phyloP scores from a whole-genome alignment of 257 asterid genomes.

The Catharanthus roseus region DNA sequence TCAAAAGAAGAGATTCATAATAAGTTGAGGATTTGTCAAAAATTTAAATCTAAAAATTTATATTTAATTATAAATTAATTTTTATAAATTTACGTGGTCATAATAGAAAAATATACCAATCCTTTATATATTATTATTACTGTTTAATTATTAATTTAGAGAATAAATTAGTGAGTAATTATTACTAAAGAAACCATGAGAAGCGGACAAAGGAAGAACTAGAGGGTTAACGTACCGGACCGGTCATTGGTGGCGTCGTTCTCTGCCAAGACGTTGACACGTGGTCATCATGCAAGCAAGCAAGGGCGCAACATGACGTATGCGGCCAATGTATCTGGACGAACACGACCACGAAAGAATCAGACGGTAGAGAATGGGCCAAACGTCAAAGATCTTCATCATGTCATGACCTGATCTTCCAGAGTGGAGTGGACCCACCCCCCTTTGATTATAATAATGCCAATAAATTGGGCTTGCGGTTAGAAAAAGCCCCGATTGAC shows the following conservation, averaged over 20 bases:
- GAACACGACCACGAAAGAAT: slow-evolving; percentile 1
- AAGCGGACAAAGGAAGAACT: background rate
- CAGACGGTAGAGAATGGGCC: slow-evolving; percentile 23
- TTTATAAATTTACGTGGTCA: too few species aligned
- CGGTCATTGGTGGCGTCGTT: background rate
- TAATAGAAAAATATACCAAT: too few species aligned
- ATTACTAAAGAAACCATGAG: too few species aligned
- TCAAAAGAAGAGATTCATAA: too few species aligned
- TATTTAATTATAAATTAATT: too few species aligned
- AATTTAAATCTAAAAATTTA: too few species aligned
- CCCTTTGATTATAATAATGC: slow-evolving; percentile 3
- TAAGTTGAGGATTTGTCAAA: too few species aligned
- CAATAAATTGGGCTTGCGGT: slow-evolving; percentile 15
- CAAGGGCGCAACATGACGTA: background rate
- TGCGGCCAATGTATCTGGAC: slow-evolving; percentile 1
- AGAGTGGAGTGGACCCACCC: slow-evolving; percentile 15
- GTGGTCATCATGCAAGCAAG: slow-evolving; percentile 28
- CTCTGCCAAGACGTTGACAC: slow-evolving; percentile 2
- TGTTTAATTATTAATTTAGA: too few species aligned
- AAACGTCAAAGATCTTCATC: slow-evolving; percentile 23
- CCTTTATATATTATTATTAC: too few species aligned
- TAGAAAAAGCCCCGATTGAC: too few species aligned
- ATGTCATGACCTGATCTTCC: slow-evolving; percentile 33
- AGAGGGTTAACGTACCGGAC: background rate
- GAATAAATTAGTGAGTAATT: too few species aligned